Base-by-base conservation (phyloP, 2,329 filamentous ascomycete species). In the Lasiodiplodia gonubiensis region DNA sequence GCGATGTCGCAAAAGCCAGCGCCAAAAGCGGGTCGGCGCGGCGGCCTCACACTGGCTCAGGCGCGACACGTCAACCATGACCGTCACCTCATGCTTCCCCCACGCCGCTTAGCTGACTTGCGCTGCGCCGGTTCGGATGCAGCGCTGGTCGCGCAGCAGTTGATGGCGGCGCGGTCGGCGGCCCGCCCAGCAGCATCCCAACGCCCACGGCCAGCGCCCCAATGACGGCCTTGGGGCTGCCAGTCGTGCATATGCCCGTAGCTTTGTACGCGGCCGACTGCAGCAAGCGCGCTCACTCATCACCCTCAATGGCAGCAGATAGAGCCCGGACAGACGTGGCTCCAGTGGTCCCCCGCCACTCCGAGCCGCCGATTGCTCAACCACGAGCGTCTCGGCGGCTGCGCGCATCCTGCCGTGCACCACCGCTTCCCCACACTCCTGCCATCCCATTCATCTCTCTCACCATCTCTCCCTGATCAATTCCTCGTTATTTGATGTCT, bases 231-330 rank as follows among this genome's bases (percentile, higher is more conserved):
- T 14, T 21, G 33, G 25, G 25, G 25, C 21, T 10, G 35, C 46
- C 46, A 37, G 27, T 16, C 49, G 16, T 54, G 51, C 51, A 54
- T 54, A 54, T 64, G 49, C 49, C 61, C 61, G 61, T 64, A 54
- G 42, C 61, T 42, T 21, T 48, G 37, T 64, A 33, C 61, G 51
- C 27, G 61, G 12, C 30, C 8, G 48, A 30, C 61, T 54, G 61
- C 61, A 64, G 48, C 61, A 12, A n/a, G 35, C 23, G 61, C 60
- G 60, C 60, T 53, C 60, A 53, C 60, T 52, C 49, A 64, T 53
- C 46, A 48, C 61, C 49, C 49, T 54, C 61, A 64, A 54, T 54
- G 51, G 61, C 61, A 64, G 61, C 59, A 63, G 59, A 63, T 63
- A 63, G 42, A 49, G 30, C 25, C 39, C 25, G 35, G 30, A 25